These are phyloP conservation scores for Zygotorulaspora chibaensis DNA, from an alignment of 805 yeast genomes.

Conservation along the genomic window DNA sequence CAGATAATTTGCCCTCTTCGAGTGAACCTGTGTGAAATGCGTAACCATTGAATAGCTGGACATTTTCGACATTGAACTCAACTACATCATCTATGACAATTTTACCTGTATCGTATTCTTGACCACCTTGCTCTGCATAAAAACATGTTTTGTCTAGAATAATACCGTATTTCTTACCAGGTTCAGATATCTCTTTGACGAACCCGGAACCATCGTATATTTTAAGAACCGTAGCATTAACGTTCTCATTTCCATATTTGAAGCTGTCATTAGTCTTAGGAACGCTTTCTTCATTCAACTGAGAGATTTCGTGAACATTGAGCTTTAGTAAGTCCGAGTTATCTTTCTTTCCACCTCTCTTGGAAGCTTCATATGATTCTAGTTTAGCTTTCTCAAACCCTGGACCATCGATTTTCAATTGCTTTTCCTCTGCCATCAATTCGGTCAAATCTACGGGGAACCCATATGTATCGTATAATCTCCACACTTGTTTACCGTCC, in stretches of 20 bases:
- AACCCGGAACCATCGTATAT: conserved; percentile 65
- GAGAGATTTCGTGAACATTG: conserved; percentile 85
- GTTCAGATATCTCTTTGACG: conserved; percentile 45
- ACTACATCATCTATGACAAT: conserved; percentile 81
- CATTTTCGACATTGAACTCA: conserved; percentile 88
- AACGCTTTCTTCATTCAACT: conserved; percentile 53
- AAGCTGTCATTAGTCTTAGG: conserved; percentile 78
- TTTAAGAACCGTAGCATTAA: conserved; percentile 65
- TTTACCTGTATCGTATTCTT: conserved; percentile 92
- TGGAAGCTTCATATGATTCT: conserved; percentile 91
- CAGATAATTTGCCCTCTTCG: conserved; percentile 67
- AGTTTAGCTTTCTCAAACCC: conserved; percentile 89
- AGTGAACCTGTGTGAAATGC: conserved; percentile 90
- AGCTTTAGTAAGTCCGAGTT: conserved; percentile 65
- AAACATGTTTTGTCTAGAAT: conserved; percentile 87
- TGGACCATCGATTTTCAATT: conserved; percentile 83
- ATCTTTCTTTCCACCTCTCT: conserved; percentile 67
- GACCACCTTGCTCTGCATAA: conserved; percentile 99
- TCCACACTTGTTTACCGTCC: conserved; percentile 95
- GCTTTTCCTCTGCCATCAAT: conserved; percentile 98
- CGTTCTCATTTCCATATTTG: conserved; percentile 71
- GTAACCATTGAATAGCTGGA: conserved; percentile 89
- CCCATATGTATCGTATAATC: conserved; percentile 96
- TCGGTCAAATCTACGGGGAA: conserved; percentile 98
- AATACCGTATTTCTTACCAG: conserved; percentile 64